Percentiles rank a stretch among this genome's conserved stretches.
Evolutionary conservation across 2,329 filamentous ascomycete species (phyloP).

Genomic region (Madurella mycetomatis): DNA sequence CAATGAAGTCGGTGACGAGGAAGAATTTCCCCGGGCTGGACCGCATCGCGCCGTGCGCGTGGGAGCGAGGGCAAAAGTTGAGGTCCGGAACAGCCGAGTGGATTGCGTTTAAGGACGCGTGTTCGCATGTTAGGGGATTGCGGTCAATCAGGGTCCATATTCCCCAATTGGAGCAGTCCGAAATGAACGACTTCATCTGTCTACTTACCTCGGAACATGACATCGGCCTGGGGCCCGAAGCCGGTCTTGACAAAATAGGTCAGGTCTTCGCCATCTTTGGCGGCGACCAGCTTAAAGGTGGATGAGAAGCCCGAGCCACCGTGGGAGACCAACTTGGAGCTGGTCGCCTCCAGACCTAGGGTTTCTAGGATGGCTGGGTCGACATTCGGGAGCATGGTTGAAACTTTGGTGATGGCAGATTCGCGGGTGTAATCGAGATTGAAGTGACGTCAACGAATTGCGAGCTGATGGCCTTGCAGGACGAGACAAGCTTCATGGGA

Average conservation of each 20-base stretch:
- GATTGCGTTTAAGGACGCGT: conserved; percentile 79
- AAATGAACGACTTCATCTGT: neutral
- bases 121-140: conserved; percentile 56
- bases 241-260: conserved; percentile 71
- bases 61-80: conserved; percentile 72
- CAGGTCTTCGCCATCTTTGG: conserved; percentile 21
- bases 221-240: conserved; percentile 50
- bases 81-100: conserved; percentile 66
- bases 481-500: no score
- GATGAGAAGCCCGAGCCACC: conserved; percentile 66
- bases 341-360: conserved; percentile 52
- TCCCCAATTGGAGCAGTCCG: no score
- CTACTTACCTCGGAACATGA: conserved; percentile 57
- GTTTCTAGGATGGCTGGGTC: conserved; percentile 61
- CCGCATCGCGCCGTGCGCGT: conserved; percentile 63
- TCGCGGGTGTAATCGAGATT: no score
- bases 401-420: no score
- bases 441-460: no score
- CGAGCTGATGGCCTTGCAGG: no score
- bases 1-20: conserved; percentile 74
- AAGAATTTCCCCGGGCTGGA: conserved; percentile 51
- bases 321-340: conserved; percentile 53
- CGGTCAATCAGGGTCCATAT: no score
- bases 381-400: conserved; percentile 43
- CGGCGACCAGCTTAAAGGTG: conserved; percentile 44